Conservation (phyloP, 345 rosid genomes). For the Eucalyptus pumila region DNA sequence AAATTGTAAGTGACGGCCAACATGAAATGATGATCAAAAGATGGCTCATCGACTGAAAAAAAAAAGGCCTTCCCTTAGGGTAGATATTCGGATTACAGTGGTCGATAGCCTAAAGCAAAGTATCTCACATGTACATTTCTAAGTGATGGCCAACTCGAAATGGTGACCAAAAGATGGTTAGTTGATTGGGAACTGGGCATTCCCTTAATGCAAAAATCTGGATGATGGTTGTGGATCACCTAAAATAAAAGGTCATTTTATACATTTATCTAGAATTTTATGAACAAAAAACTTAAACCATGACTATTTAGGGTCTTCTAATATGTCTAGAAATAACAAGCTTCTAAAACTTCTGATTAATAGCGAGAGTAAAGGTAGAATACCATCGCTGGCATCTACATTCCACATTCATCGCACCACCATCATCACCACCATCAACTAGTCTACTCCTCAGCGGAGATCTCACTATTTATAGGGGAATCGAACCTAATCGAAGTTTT, state of each 20-base stretch:
- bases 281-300: neutral
- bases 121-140: neutral
- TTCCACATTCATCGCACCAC: neutral
- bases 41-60: neutral
- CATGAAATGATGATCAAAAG: neutral
- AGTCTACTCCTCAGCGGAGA: neutral
- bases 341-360: neutral
- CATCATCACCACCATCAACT: neutral
- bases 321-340: neutral
- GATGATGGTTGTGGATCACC: neutral
- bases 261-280: neutral
- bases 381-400: neutral
- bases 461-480: neutral
- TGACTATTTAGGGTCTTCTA: neutral
- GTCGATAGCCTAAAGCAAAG: neutral
- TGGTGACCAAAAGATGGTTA: neutral
- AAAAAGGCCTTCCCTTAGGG: neutral
- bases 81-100: neutral
- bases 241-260: neutral
- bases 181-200: neutral
- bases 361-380: neutral
- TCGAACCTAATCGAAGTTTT: accelerated
- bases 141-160: neutral
- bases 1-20: neutral
- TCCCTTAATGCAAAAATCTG: neutral